Evolutionary conservation across 2,329 filamentous ascomycete genomes (phyloP).

Genomic region (Verticillium albo-atrum): DNA sequence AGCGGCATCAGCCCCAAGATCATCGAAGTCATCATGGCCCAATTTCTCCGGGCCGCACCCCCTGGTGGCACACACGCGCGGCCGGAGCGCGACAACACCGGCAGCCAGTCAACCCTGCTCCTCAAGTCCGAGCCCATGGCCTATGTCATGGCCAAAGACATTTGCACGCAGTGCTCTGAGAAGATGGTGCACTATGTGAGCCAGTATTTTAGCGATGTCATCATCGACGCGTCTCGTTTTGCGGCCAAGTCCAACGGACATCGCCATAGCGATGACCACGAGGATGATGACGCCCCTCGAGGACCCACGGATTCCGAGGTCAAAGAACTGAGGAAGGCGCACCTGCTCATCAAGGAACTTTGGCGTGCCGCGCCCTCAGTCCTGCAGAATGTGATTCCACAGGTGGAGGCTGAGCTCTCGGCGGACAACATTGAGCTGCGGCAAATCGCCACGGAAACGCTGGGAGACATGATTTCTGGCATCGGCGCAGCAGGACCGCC

Average conservation of each 20-base stretch:
- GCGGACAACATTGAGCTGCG: slow-evolving; percentile 87
- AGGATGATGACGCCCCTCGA: slow-evolving; percentile 54
- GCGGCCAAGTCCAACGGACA: slow-evolving; percentile 51
- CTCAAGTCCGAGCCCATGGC: slow-evolving; percentile 85
- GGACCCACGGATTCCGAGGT: slow-evolving; percentile 79
- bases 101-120: slow-evolving; percentile 71
- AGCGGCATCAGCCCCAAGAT: slow-evolving; percentile 72
- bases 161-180: slow-evolving; percentile 84
- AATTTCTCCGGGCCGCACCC: slow-evolving; percentile 86
- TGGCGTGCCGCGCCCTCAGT: slow-evolving; percentile 90
- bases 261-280: slow-evolving; percentile 55
- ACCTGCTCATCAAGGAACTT: slow-evolving; percentile 82
- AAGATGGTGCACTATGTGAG: slow-evolving; percentile 94
- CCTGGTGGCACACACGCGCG: slow-evolving; percentile 49
- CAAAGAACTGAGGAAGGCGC: slow-evolving; percentile 83
- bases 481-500: slow-evolving; percentile 89
- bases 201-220: slow-evolving; percentile 95
- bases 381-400: slow-evolving; percentile 87
- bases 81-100: slow-evolving; percentile 59
- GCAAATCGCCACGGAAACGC: slow-evolving; percentile 83
- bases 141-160: slow-evolving; percentile 93
- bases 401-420: slow-evolving; percentile 85
- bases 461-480: slow-evolving; percentile 91
- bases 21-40: slow-evolving; percentile 89
- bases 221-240: slow-evolving; percentile 75